Conservation (phyloP, 2,329 filamentous ascomycete genomes). For the Arachnopeziza araneosa region DNA sequence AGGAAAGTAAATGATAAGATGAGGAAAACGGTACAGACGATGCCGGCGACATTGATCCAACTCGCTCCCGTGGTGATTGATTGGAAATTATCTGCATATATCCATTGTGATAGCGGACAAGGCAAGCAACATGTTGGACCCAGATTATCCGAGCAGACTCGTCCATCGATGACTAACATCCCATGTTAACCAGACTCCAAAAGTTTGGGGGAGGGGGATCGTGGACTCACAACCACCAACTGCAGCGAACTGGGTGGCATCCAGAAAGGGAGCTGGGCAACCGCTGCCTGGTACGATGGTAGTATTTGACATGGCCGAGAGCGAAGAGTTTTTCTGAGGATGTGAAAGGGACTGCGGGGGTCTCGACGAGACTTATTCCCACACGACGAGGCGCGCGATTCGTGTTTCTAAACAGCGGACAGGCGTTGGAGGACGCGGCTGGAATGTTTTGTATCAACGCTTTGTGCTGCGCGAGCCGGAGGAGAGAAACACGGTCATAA, state of each 20-base stretch:
- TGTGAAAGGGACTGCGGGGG: not conserved
- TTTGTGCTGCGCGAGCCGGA: not conserved
- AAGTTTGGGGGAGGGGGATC: not conserved
- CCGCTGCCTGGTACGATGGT: not conserved
- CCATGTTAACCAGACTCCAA: conserved; percentile 3
- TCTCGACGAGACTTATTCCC: not conserved
- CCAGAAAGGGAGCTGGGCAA: conserved; percentile 67
- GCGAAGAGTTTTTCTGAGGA: too few relatives aligned
- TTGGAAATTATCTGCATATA: conserved; percentile 55
- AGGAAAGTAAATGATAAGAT: conserved; percentile 57
- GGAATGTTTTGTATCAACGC: not conserved
- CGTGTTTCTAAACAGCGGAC: not conserved
- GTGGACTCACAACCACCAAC: conserved; percentile 59
- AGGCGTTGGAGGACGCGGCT: not conserved
- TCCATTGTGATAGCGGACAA: conserved; percentile 80
- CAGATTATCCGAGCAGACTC: conserved; percentile 50
- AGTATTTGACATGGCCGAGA: not conserved
- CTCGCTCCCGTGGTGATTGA: conserved; percentile 62
- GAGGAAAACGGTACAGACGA: conserved; percentile 47
- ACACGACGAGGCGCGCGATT: not conserved
- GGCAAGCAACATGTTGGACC: conserved; percentile 74
- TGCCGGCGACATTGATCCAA: conserved; percentile 73
- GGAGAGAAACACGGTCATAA: not conserved
- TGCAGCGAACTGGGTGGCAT: conserved; percentile 52
- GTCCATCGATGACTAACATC: conserved; percentile 43